These are phyloP conservation scores for Pyrus bretschneideri DNA, from an alignment of 306 rosid species.

Conservation along the genomic window DNA sequence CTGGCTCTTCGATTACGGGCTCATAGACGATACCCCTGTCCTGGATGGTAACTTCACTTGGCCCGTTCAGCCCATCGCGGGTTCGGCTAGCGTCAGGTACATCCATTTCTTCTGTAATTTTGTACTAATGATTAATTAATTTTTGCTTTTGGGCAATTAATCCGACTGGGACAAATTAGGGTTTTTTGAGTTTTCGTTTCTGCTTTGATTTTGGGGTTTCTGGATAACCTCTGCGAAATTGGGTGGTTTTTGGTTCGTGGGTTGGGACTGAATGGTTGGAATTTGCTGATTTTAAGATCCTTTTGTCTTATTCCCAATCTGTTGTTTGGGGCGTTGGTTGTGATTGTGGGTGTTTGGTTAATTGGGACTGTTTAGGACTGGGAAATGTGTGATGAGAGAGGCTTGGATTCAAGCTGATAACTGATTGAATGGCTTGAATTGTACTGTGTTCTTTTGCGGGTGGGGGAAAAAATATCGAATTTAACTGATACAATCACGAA, in stretches of 20 bases:
- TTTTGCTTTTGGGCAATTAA: background rate
- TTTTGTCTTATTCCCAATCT: background rate
- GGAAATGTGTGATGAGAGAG: background rate
- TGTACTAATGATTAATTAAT: background rate
- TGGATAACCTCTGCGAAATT: background rate
- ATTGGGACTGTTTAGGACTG: slow-evolving; percentile 10
- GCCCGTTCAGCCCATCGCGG: slow-evolving; percentile 49
- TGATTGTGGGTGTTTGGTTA: background rate
- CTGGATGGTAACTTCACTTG: slow-evolving; percentile 60
- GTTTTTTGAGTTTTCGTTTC: background rate
- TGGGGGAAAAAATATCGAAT: background rate
- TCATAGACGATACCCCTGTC: slow-evolving; percentile 74
- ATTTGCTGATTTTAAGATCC: background rate
- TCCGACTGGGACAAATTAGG: background rate
- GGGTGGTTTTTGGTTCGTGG: background rate
- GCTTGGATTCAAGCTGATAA: background rate
- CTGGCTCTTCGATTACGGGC: slow-evolving; percentile 72
- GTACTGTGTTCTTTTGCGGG: slow-evolving; percentile 1
- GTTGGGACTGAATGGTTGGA: background rate
- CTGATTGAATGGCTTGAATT: background rate
- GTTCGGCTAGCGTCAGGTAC: slow-evolving; percentile 50
- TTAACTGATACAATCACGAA: background rate
- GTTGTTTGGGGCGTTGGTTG: background rate
- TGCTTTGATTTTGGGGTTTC: background rate
- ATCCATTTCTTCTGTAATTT: background rate